Conservation (phyloP, 306 rosid genomes). For the Spatholobus suberectus region DNA sequence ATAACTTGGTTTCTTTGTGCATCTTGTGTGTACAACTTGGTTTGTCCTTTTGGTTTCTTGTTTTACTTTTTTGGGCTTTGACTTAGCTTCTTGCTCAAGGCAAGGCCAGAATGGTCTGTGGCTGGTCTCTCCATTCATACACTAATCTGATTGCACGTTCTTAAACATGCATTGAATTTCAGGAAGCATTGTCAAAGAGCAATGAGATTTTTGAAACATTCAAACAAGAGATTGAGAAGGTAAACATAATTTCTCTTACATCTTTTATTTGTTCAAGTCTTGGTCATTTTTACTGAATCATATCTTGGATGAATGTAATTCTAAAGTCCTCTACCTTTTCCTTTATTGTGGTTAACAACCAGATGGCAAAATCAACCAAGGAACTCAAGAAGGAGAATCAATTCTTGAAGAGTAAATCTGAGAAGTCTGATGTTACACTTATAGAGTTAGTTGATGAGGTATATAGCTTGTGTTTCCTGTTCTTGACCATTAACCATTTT, state of each 20-base stretch:
- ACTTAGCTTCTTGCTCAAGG: background rate
- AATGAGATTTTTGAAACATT: slow-evolving; percentile 92
- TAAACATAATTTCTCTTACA: slow-evolving; percentile 41
- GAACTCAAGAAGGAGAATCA: slow-evolving; percentile 94
- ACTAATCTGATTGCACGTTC: slow-evolving; percentile 23
- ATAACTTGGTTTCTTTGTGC: background rate
- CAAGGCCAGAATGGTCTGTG: slow-evolving; percentile 8
- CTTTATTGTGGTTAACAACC: slow-evolving; percentile 43
- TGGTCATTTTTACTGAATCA: slow-evolving; percentile 28
- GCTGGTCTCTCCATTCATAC: slow-evolving; percentile 4
- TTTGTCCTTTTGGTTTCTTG: background rate
- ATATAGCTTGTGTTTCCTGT: slow-evolving; percentile 18
- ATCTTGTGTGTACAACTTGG: background rate
- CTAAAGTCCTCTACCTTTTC: slow-evolving; percentile 33
- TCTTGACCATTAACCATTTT: slow-evolving; percentile 24
- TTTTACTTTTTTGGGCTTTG: background rate
- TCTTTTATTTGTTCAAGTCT: slow-evolving; percentile 20
- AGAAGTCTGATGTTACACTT: slow-evolving; percentile 84
- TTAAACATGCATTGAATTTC: slow-evolving; percentile 48
- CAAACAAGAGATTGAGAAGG: slow-evolving; percentile 93
- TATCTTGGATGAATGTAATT: slow-evolving; percentile 28
- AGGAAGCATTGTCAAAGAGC: slow-evolving; percentile 93
- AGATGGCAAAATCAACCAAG: slow-evolving; percentile 96
- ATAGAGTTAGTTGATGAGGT: slow-evolving; percentile 93
- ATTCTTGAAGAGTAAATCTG: slow-evolving; percentile 89